Evolutionary conservation across 352 stramenopile species (phyloP).

Genomic region (Globisporangium alternatum): DNA sequence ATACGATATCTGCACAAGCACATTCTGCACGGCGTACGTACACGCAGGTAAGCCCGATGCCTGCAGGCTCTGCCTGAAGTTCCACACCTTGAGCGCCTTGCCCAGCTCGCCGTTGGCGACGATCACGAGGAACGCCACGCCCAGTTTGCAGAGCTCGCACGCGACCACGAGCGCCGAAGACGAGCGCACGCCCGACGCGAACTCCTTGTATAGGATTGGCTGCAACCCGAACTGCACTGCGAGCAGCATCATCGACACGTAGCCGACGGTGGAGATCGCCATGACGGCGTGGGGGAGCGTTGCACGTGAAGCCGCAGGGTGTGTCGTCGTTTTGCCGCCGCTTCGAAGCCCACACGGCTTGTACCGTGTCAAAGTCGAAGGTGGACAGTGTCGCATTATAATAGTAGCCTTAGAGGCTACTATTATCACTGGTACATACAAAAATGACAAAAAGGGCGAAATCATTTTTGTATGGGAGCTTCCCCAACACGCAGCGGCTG

Average conservation of each 20-base stretch:
- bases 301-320: no score
- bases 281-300: not conserved
- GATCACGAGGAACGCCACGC: conserved; percentile 52
- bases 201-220: conserved; percentile 82
- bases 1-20: conserved; percentile 82
- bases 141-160: conserved; percentile 70
- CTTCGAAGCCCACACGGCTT: no score
- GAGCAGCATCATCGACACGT: conserved; percentile 52
- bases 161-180: conserved; percentile 71
- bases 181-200: conserved; percentile 48
- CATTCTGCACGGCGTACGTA: conserved; percentile 86
- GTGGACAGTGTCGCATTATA: no score
- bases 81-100: conserved; percentile 53
- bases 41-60: conserved; percentile 75
- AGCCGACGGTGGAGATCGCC: conserved; percentile 9
- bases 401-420: no score
- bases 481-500: no score
- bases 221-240: conserved; percentile 82
- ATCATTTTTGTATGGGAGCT: no score
- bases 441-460: no score
- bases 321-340: no score
- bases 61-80: conserved; percentile 45
- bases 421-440: no score
- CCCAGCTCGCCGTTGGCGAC: conserved; percentile 30
- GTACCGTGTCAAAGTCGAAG: no score